Base-by-base conservation (phyloP, 2,329 filamentous ascomycete species). In the Cryphonectria radicalis region DNA sequence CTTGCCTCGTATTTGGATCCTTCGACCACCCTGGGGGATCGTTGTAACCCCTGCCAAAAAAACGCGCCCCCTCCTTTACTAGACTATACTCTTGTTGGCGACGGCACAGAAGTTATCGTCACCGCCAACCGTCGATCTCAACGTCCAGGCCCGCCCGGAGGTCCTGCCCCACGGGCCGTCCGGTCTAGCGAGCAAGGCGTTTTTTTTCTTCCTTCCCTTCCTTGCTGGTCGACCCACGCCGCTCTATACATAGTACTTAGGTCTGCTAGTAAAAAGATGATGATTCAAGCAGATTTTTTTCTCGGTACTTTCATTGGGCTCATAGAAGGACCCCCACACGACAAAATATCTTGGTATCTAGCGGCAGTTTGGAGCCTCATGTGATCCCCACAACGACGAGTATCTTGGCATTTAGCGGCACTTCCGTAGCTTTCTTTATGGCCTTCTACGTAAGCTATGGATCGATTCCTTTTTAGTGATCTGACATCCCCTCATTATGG, bases 131-230 rank as follows among this genome's bases (percentile, higher is more conserved):
- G 53, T 32, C 53, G 53, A 57, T 57, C 53, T 57, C 53, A 57
- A 32, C 53, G 53, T 57, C 53, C 25, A 57, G 53, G n/a, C 53
- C 53, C 25, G 53, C 53, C 25, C 53, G 53, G 53, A 55, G 53
- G 19, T 50, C 19, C 22, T 50, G 43, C 43, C 17, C 43, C 43
- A 50, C 43, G 43, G 43, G 43, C 43, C 43, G 43, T 50, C 43
- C 43, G 43, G 42, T 43, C 8, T 25, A 55, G 50, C 50, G 11
- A 25, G 32, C 53, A 57, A 32, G 53, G 25, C 53, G n/a, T 6
- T 28, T 28, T 17, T 28, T 13, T 3, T 50, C 43, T 50, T 7
- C 17, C 2, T 43, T 14, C 13, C 13, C 13, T 14, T 43, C 42
- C 14, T 43, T 43, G 13, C 42, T 50, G 7, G 43, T 50, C 4